Percentiles rank a stretch among this genome's conserved stretches.
These are phyloP conservation scores for Candida koratica DNA, from an alignment of 805 yeast species.

Conservation along the genomic window DNA sequence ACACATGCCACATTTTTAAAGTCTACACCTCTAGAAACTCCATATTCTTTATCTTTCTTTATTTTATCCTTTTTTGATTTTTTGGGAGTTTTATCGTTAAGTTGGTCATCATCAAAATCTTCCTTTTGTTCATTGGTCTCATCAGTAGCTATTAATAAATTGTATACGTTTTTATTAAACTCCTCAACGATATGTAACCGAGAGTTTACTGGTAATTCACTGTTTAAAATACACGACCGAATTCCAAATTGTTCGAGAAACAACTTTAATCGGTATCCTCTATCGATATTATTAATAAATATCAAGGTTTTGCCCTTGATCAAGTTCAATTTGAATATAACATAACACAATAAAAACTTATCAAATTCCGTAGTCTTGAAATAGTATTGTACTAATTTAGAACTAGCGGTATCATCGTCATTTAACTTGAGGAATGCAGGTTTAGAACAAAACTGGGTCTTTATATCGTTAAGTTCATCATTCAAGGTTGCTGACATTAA, in stretches of 20 bases:
- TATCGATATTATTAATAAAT: conserved; percentile 90
- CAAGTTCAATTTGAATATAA: conserved; percentile 80
- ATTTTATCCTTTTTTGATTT: conserved; percentile 18
- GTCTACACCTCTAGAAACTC: conserved; percentile 96
- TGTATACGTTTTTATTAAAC: conserved; percentile 85
- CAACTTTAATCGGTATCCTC: conserved; percentile 88
- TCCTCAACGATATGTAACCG: conserved; percentile 94
- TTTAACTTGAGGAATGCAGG: conserved; percentile 81
- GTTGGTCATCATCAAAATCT: conserved; percentile 44
- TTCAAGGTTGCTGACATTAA: conserved; percentile 94
- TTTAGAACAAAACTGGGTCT: conserved; percentile 70
- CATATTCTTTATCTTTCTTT: conserved; percentile 71
- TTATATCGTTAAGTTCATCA: conserved; percentile 77
- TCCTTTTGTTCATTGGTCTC: conserved; percentile 62
- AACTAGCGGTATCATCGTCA: conserved; percentile 53
- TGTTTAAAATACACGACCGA: conserved; percentile 79
- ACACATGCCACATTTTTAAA: conserved; percentile 96
- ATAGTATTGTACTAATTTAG: conserved; percentile 74
- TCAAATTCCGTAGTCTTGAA: conserved; percentile 86
- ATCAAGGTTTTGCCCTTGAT: conserved; percentile 87
- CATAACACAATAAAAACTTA: conserved; percentile 85
- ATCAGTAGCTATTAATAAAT: conserved; percentile 89
- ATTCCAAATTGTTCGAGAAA: conserved; percentile 95
- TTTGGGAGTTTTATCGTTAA: conserved; percentile 7
- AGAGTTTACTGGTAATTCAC: conserved; percentile 90